phyloP scores from a whole-genome alignment of 129 eudicot species.

The Flaveria brownii region DNA sequence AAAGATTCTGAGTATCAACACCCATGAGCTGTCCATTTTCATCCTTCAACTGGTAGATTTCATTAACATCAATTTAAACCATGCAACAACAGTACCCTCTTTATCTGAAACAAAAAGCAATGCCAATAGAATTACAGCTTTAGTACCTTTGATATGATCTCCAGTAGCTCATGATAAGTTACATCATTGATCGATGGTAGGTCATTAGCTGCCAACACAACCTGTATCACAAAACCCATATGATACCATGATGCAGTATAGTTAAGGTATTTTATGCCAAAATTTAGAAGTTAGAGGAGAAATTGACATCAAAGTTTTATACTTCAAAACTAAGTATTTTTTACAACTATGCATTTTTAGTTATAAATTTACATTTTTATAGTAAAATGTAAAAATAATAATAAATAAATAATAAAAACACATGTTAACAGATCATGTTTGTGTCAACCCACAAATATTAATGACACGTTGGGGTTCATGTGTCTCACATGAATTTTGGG shows the following conservation, averaged over 20 bases:
- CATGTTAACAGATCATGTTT: too few relatives aligned
- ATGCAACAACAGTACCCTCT: slow-evolving; percentile 2
- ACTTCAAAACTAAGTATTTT: too few relatives aligned
- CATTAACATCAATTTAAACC: slow-evolving; percentile 21
- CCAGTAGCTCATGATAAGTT: slow-evolving; percentile 80
- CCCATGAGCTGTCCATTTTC: slow-evolving; percentile 84
- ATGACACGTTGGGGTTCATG: too few relatives aligned
- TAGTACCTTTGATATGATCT: slow-evolving; percentile 73
- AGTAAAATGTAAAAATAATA: too few relatives aligned
- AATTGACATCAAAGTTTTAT: too few relatives aligned
- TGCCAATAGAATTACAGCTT: not conserved
- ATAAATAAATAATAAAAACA: too few relatives aligned
- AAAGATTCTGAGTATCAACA: slow-evolving; percentile 84
- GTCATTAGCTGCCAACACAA: slow-evolving; percentile 93
- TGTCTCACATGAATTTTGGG: too few relatives aligned
- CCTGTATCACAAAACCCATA: slow-evolving; percentile 49
- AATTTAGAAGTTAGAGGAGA: too few relatives aligned
- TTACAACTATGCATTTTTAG: too few relatives aligned
- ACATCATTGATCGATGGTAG: slow-evolving; percentile 95
- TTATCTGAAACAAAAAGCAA: slow-evolving; percentile 9
- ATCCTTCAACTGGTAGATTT: slow-evolving; percentile 73
- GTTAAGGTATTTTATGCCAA: too few relatives aligned
- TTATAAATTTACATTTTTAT: too few relatives aligned
- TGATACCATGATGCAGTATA: not conserved
- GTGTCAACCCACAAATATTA: too few relatives aligned